These are phyloP conservation scores for Aspergillus nomiae DNA, from an alignment of 2,329 filamentous ascomycete species.

Conservation along the genomic window DNA sequence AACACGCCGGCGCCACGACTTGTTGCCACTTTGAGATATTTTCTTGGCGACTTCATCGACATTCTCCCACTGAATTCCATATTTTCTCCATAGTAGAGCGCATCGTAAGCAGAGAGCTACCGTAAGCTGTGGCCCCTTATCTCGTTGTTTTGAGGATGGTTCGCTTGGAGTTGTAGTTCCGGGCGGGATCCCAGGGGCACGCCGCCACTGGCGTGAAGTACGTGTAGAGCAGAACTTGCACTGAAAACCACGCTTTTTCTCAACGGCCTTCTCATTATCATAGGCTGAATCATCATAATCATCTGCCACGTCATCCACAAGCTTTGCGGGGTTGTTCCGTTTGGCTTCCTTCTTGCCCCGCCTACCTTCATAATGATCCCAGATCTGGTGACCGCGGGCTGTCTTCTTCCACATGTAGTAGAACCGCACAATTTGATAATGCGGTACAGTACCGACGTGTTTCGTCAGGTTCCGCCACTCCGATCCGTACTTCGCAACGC, in stretches of 20 bases:
- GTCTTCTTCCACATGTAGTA: slow-evolving; percentile 99
- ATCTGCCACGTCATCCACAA: slow-evolving; percentile 90
- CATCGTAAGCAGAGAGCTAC: slow-evolving; percentile 87
- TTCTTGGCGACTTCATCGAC: slow-evolving; percentile 90
- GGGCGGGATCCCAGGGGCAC: slow-evolving; percentile 76
- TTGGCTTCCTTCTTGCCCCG: slow-evolving; percentile 88
- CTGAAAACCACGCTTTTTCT: slow-evolving; percentile 79
- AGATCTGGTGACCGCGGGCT: slow-evolving; percentile 78
- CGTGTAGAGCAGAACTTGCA: slow-evolving; percentile 91
- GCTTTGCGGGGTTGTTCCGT: slow-evolving; percentile 65
- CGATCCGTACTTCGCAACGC: slow-evolving; percentile 84
- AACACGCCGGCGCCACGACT: slow-evolving; percentile 82
- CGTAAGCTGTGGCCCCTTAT: slow-evolving; percentile 74
- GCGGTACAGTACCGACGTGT: slow-evolving; percentile 75
- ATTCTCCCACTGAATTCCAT: slow-evolving; percentile 94
- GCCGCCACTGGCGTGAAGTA: slow-evolving; percentile 83
- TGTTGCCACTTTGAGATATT: slow-evolving; percentile 74
- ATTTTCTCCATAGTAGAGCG: slow-evolving; percentile 90
- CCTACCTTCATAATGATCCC: slow-evolving; percentile 83
- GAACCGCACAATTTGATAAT: slow-evolving; percentile 81
- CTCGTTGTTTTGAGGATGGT: slow-evolving; percentile 67
- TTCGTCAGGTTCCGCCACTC: slow-evolving; percentile 81
- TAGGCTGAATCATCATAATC: slow-evolving; percentile 94
- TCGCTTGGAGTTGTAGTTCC: slow-evolving; percentile 70
- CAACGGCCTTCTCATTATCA: slow-evolving; percentile 78